These are phyloP conservation scores for Flaveria trinervia DNA, from an alignment of 129 eudicot genomes.

Conservation along the genomic window DNA sequence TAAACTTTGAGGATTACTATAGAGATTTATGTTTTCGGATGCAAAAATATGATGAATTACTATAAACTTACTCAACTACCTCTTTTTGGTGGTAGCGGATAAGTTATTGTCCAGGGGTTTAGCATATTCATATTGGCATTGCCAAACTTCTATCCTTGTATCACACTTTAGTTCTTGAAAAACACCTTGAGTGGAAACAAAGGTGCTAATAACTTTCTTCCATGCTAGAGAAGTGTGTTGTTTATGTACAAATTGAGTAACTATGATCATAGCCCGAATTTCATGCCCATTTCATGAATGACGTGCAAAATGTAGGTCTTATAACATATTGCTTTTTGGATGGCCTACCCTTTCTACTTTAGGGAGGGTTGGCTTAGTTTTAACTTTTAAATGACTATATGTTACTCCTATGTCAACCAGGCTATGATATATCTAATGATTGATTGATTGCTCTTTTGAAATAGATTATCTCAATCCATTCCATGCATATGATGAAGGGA, in stretches of 20 bases:
- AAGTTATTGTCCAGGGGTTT: neutral
- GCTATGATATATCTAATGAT: slow-evolving; percentile 2
- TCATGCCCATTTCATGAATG: neutral
- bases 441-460: slow-evolving; percentile 25
- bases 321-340: neutral
- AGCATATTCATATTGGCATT: neutral
- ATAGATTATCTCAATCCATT: slow-evolving; percentile 94
- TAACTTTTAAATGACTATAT: neutral
- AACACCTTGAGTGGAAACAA: neutral
- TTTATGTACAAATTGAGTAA: neutral
- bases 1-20: no score
- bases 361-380: slow-evolving; percentile 1
- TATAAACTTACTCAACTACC: neutral
- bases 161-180: neutral
- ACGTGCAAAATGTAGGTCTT: neutral
- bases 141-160: neutral
- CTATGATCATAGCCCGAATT: neutral
- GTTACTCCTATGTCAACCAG: slow-evolving; percentile 11
- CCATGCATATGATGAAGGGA: slow-evolving; percentile 99
- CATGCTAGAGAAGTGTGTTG: neutral
- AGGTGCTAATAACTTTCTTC: neutral
- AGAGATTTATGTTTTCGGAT: no score
- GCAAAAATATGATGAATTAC: no score
- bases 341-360: neutral
- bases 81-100: neutral